Base-by-base conservation (phyloP, 352 stramenopile species). In the Phytophthora melonis region DNA sequence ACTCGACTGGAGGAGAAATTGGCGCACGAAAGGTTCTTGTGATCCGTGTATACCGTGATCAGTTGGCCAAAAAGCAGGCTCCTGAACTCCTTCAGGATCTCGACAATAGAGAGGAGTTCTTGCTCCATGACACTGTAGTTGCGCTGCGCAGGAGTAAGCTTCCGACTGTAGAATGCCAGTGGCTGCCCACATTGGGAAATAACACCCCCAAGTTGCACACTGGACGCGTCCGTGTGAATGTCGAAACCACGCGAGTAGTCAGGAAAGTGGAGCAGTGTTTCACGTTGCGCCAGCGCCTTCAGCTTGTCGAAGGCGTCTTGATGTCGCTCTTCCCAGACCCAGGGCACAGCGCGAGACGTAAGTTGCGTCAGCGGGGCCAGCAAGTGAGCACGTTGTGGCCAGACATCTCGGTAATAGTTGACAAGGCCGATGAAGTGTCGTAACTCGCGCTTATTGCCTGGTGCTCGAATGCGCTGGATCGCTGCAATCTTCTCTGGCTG, bases 41-140 rank as follows among this genome's bases (percentile, higher is more conserved):
- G 61, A n/a, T 68, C 49, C 25, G 36, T 61, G 18, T 36, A 58
- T 2, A 68, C 49, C 13, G 58, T 55, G 43, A 66, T 36, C 5
- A 18, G 23, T 18, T 68, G 43, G 18, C 59, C 59, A 49, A 66
- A 58, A 10, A 66, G 43, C 45, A n/a, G n/a, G n/a, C n/a, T n/a
- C n/a, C n/a, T n/a, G 34, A 58, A 50, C 21, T 41, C 45, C 9
- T 64, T 66, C 3, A 66, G 49, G 30, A 49, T 60, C 34, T 60
- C 49, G 23, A 68, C 61, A 23, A 58, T 43, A 10, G 9, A 39
- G 3, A 66, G 25, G 8, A 66, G 32, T 25, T 58, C 45, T 30
- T 66, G 59, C 30, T 66, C 27, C 49, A 66, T 58, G 13, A 58
- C 59, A 11, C 39, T 66, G 59, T 58, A 66, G 59, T 66, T 54